A percentile compares a stretch with the other conserved stretches of the same genome.
These are phyloP conservation scores for Teunomyces funiuensis DNA, from an alignment of 805 yeast genomes.

Conservation along the genomic window DNA sequence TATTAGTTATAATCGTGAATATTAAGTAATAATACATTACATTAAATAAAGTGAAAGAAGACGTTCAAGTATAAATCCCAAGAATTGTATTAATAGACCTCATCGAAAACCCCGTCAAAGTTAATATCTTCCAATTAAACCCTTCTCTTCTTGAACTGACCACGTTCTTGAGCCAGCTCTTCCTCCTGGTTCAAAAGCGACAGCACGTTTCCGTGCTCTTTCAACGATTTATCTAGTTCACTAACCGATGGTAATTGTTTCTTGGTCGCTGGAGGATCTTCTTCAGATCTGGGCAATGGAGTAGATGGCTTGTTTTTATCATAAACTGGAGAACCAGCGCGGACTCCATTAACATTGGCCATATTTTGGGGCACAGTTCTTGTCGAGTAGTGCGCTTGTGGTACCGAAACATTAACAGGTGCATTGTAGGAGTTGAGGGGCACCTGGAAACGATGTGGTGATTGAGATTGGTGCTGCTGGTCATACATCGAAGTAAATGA, in stretches of 20 bases:
- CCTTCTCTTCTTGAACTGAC: constrained; percentile 11
- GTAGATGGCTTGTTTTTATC: background rate
- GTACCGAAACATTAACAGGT: constrained; percentile 2
- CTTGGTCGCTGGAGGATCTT: constrained; percentile 5
- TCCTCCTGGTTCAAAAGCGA: background rate
- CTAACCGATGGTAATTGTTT: constrained; percentile 36
- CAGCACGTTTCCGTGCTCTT: constrained; percentile 9
- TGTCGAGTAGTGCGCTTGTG: constrained; percentile 5
- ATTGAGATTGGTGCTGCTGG: constrained; percentile 6
- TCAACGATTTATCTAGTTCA: constrained; percentile 35
- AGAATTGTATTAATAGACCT: too few species aligned
- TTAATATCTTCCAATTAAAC: too few species aligned
- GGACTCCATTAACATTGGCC: constrained; percentile 3
- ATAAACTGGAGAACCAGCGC: background rate
- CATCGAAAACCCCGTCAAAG: too few species aligned
- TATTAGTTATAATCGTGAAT: too few species aligned
- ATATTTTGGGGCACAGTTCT: constrained; percentile 4
- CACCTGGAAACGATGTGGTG: background rate
- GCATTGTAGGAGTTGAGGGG: constrained; percentile 1
- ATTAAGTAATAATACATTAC: too few species aligned
- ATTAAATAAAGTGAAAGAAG: too few species aligned
- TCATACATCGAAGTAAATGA: constrained; percentile 21
- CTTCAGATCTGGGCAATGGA: background rate
- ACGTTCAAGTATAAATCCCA: too few species aligned
- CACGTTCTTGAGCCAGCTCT: constrained; percentile 5